Base-by-base conservation (phyloP, 2,329 filamentous ascomycete genomes). In the Fusarium mangiferae region DNA sequence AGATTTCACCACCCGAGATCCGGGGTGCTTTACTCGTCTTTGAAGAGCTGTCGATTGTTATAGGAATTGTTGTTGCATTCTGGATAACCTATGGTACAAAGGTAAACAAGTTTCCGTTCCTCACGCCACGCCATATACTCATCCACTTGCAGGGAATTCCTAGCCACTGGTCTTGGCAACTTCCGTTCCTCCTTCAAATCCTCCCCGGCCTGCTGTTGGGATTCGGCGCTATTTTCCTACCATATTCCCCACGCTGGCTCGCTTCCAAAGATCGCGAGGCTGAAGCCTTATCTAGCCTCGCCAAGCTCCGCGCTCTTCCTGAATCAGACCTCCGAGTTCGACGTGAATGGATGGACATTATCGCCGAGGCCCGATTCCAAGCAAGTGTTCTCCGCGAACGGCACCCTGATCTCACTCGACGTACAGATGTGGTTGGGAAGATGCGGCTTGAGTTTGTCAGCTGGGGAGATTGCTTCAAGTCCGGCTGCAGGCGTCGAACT, bases 381-480 rank as follows among this genome's bases (percentile, higher is more conserved):
- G 59, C 68, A n/a, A 60, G 39, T n/a, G 59, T 74, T 12, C 82
- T 82, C 4, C 78, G 75, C 9, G 77, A 82, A 56, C 72, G 77
- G 13, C 82, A 83, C 44, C 80, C 81, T 1, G 66, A 80, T 66
- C 42, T 82, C 80, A 72, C 56, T 84, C 20, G 81, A 83, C 41
- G 79, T 81, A 54, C 30, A 75, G 79, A 24, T 77, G 78, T 5
- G 49, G 68, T 12, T 8, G 81, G 81, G 24, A 80, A 81, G 10
- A 70, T 88, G 20, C 83, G 84, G 55, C 81, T 87, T 6, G 87
- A 89, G 68, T 33, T 89, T 12, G 84, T 82, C 0, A 82, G 82
- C 2, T 89, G 86, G 83, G 73, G 80, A 2, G 88, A 89, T 74
- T 87, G 85, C 66, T 87, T 89, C 76, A 84, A 79, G 65, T 81